Conservation (phyloP, 2,329 filamentous ascomycete species). For the Sporothrix curviconia region DNA sequence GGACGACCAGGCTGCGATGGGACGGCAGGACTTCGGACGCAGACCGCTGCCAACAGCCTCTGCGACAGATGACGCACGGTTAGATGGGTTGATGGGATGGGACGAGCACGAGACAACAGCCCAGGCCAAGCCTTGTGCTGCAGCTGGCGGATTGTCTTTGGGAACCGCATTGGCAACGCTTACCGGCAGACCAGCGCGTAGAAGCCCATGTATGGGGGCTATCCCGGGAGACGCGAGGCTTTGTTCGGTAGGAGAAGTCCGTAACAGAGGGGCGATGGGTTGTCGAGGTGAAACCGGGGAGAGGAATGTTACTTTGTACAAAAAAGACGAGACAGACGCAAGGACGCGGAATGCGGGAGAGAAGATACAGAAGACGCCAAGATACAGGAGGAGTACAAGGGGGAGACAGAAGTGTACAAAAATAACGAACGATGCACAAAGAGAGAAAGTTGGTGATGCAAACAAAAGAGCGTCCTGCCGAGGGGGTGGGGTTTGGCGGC, state of each 20-base stretch:
- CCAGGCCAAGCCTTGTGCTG: too few species aligned
- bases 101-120: too few species aligned
- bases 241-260: too few species aligned
- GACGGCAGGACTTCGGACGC: slow-evolving; percentile 43
- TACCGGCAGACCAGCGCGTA: slow-evolving; percentile 16
- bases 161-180: not conserved
- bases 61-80: too few species aligned
- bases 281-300: not conserved
- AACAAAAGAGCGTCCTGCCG: not conserved
- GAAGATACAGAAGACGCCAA: slow-evolving; percentile 5
- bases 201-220: slow-evolving; percentile 6
- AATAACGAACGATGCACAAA: not conserved
- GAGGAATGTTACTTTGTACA: not conserved
- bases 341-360: not conserved
- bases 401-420: not conserved
- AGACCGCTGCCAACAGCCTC: too few species aligned
- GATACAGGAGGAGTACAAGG: slow-evolving; percentile 2
- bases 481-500: not conserved
- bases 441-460: not conserved
- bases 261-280: not conserved
- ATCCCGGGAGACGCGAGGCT: too few species aligned
- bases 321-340: not conserved
- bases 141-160: not conserved
- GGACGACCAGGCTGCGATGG: slow-evolving; percentile 33
- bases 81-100: too few species aligned